Evolutionary conservation across 208 protist species (phyloP).

Genomic region (Porcisia hertigi): DNA sequence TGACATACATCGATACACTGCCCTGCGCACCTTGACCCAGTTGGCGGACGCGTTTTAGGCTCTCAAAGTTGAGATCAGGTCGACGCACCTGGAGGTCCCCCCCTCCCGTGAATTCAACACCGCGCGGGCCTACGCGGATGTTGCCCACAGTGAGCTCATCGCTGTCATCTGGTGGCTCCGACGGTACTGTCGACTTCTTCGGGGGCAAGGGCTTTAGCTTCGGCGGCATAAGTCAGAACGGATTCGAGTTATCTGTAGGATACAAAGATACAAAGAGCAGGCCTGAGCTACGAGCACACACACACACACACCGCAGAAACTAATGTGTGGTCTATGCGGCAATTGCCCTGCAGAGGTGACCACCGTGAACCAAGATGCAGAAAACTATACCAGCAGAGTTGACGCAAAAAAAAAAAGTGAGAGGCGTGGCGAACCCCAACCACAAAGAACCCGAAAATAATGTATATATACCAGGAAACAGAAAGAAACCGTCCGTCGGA

Average conservation of each 20-base stretch:
- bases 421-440: too few relatives aligned
- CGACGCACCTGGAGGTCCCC: constrained; percentile 73
- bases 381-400: not conserved
- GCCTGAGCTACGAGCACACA: not conserved
- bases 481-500: not conserved
- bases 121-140: constrained; percentile 64
- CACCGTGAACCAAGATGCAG: not conserved
- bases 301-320: not conserved
- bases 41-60: constrained; percentile 43
- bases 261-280: constrained; percentile 12
- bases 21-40: constrained; percentile 76
- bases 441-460: not conserved
- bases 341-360: too few relatives aligned
- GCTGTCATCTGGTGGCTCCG: constrained; percentile 36
- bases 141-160: constrained; percentile 80
- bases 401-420: not conserved
- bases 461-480: not conserved
- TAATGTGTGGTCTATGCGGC: too few relatives aligned
- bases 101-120: constrained; percentile 79
- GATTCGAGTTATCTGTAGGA: not conserved
- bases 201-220: constrained; percentile 71
- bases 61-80: constrained; percentile 68
- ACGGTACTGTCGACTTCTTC: constrained; percentile 39
- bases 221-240: constrained; percentile 48
- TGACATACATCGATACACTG: constrained; percentile 79